Base-by-base conservation (phyloP, 805 yeast genomes). In the Wickerhamomyces silvicola region DNA sequence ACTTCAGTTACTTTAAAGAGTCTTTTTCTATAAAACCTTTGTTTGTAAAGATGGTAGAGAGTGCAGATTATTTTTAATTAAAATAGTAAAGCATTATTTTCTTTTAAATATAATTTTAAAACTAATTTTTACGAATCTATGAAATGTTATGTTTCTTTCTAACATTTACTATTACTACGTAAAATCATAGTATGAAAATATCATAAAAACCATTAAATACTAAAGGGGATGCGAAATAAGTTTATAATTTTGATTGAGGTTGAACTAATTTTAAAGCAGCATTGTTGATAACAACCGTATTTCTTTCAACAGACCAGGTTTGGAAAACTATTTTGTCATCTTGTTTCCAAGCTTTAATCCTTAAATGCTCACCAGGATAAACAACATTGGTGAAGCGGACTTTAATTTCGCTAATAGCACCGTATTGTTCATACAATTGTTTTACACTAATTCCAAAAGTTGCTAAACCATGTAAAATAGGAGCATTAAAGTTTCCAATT, bases 391-490 rank as follows among this genome's bases (percentile, higher is more conserved):
- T 73, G 60, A 90, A 90, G 55, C 97, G 78, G 11, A 75, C 92
- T 67, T 90, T 90, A 56, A 86, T 70, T 65, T 87, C 95, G 51
- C 72, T 72, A 59, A 80, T 83, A 23, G 70, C 66, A 28, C 98
- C 97, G 59, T 63, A 90, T 50, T 82, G 70, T 48, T 87, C 95
- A 48, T 71, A 68, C 43, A 90, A 66, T 12, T 75, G 71, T 57
- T 88, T 85, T 19, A 80, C 81, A 25, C 83, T 64, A 37, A 88
- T 72, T 39, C 98, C 98, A 56, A 84, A 75, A 13, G 84, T 72
- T 51, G 94, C 82, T 60, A 90, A 71, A 26, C 98, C 98, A 62
- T 90, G 98, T 44, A 90, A 70, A 46, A 90, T 90, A 30, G 98
- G 98, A 34, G 66, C 63, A 30, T 76, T 77, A 57, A 90, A 90